Percentiles rank a stretch among this genome's conserved stretches.
phyloP scores from a whole-genome alignment of 345 rosid species.

The Odontarrhena argentea region DNA sequence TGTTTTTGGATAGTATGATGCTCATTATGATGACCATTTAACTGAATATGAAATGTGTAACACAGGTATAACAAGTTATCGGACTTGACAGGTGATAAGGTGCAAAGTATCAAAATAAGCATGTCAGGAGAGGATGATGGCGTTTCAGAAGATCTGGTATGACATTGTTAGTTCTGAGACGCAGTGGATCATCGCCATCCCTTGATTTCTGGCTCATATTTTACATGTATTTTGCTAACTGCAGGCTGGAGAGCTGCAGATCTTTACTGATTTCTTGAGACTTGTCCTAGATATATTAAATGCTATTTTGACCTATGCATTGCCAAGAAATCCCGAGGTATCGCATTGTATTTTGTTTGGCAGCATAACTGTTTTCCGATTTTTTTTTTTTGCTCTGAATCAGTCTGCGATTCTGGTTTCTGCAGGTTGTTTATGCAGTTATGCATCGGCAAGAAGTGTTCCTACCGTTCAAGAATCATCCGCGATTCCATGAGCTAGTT shows the following conservation, averaged over 20 bases:
- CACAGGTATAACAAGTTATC: constrained; percentile 88
- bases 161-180: constrained; percentile 29
- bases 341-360: neutral
- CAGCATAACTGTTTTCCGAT: neutral
- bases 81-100: constrained; percentile 63
- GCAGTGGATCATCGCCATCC: neutral
- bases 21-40: constrained; percentile 12
- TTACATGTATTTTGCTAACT: constrained; percentile 21
- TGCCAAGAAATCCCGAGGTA: constrained; percentile 98
- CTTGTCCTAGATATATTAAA: constrained; percentile 93
- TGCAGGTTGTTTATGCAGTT: constrained; percentile 87
- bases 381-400: constrained; percentile 8
- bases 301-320: constrained; percentile 89
- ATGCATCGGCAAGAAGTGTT: constrained; percentile 99
- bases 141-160: constrained; percentile 79
- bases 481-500: constrained; percentile 84
- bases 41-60: constrained; percentile 34
- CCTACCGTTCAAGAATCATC: constrained; percentile 85
- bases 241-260: constrained; percentile 94
- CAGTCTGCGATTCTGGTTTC: constrained; percentile 17
- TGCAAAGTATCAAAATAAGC: constrained; percentile 50
- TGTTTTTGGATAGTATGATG: constrained; percentile 11
- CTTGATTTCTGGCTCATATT: constrained; percentile 21
- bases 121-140: constrained; percentile 50
- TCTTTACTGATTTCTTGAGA: constrained; percentile 92